Base-by-base conservation (phyloP, 2,329 filamentous ascomycete genomes). In the Cladosporium sp. region DNA sequence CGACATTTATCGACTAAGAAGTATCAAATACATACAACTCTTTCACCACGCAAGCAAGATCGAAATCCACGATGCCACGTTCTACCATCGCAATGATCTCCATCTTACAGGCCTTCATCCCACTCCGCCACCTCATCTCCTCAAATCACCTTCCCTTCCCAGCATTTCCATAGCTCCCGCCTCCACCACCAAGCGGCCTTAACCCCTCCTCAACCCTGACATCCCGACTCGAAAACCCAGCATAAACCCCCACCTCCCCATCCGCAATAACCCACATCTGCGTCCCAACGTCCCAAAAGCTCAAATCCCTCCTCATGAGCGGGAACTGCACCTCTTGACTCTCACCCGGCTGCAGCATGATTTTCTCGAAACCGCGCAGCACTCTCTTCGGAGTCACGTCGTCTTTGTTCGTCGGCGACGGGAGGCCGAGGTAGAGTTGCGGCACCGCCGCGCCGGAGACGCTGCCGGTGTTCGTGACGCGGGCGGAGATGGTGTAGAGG, bases 341-440 rank as follows among this genome's bases (percentile, higher is more conserved):
- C 48, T 54, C 42, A 11, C 55, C 45, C n/a, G 63, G 61, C 32
- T 61, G 56, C 1, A 73, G 36, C 17, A 55, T 44, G 7, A 71
- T 49, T 55, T 73, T 73, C 22, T 72, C 68, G 43, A 72, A 74
- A 2, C 66, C 70, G 3, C 71, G 59, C 7, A 74, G 29, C 68
- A 70, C 73, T 50, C 68, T 70, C 55, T 68, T 70, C 49, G 27
- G 34, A 15, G 48, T 40, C 13, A 7, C 65, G 67, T n/a, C n/a
- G n/a, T 4, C 71, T 57, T 32, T 73, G 24, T 63, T 51, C 13
- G 68, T 54, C 50, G 54, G 34, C 69, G 67, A 13, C 69, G 72
- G 69, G 64, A 75, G 68, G 6, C 61, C 57, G n/a, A 82, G 63
- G 61, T 83, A 83, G 2, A 84, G 66, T 63, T 84, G 80, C 2